Conservation (phyloP, 2,329 filamentous ascomycete genomes). For the Aspergillus ustus region DNA sequence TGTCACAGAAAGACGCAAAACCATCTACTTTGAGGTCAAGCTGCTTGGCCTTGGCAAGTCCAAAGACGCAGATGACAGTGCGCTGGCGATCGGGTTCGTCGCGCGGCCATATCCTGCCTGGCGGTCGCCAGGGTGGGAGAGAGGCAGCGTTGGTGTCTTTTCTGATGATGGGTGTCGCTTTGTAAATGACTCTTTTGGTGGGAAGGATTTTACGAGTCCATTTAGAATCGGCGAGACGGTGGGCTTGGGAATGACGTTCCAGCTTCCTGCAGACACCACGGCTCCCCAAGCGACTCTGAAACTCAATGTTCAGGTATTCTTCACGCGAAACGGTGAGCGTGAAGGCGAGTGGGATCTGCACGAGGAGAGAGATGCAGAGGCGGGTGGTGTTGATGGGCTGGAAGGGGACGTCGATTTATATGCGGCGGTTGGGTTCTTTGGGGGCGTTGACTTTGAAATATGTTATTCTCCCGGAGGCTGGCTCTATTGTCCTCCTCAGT, state of each 20-base stretch:
- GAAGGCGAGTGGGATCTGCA: constrained; percentile 63
- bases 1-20: constrained; percentile 51
- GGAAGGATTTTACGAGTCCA: constrained; percentile 59
- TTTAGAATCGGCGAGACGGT: constrained; percentile 61
- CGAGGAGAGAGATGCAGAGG: constrained; percentile 60
- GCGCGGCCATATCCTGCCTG: constrained; percentile 67
- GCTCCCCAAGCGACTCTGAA: constrained; percentile 30
- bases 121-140: constrained; percentile 67
- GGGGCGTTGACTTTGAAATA: constrained; percentile 64
- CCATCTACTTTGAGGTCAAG: constrained; percentile 64
- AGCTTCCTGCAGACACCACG: constrained; percentile 43
- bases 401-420: constrained; percentile 70
- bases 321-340: constrained; percentile 60
- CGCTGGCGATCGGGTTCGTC: constrained; percentile 63
- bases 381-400: constrained; percentile 67
- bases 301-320: constrained; percentile 59
- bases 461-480: constrained; percentile 55
- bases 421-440: constrained; percentile 64
- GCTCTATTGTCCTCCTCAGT: constrained; percentile 38
- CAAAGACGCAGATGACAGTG: constrained; percentile 51
- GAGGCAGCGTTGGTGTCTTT: constrained; percentile 64
- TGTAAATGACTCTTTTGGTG: constrained; percentile 65
- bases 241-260: constrained; percentile 63
- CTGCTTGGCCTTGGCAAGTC: constrained; percentile 50
- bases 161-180: constrained; percentile 67